These are phyloP conservation scores for Zygnema circumcarinatum DNA, from an alignment of 139 green algal species.

Conservation along the genomic window DNA sequence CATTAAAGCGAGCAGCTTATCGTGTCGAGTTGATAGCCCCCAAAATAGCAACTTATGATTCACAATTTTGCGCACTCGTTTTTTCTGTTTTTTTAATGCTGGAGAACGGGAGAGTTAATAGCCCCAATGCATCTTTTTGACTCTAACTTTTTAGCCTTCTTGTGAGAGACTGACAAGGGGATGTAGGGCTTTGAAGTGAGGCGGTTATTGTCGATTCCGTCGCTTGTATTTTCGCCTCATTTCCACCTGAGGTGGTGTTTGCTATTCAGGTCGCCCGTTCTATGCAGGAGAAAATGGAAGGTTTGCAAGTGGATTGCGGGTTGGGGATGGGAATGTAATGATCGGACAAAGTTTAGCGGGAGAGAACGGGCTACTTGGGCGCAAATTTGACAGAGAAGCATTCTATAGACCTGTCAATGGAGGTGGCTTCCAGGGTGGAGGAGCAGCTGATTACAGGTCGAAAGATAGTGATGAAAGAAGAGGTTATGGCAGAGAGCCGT, in stretches of 20 bases:
- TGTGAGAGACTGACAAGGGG: background rate
- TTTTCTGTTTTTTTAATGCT: too few species aligned
- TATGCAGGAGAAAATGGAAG: constrained; percentile 16
- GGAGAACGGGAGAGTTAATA: too few species aligned
- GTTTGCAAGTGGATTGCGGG: background rate
- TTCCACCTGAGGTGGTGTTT: background rate
- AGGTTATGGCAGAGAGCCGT: background rate
- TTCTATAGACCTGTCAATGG: background rate
- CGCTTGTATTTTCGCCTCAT: background rate
- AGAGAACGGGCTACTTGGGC: background rate
- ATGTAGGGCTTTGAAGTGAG: too few species aligned
- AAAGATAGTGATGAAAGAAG: background rate
- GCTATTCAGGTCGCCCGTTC: background rate
- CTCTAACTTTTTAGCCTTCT: background rate
- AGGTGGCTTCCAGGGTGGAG: background rate
- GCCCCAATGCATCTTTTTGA: background rate
- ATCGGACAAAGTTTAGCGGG: background rate
- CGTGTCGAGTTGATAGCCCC: too few species aligned
- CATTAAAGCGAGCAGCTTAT: too few species aligned
- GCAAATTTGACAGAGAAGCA: background rate
- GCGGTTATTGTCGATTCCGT: background rate
- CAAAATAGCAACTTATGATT: too few species aligned
- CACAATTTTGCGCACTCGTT: too few species aligned
- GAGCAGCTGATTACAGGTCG: background rate
- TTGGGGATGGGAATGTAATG: background rate